Base-by-base conservation (phyloP, 164 flowering plant genomes). In the Liquidambar formosana region DNA sequence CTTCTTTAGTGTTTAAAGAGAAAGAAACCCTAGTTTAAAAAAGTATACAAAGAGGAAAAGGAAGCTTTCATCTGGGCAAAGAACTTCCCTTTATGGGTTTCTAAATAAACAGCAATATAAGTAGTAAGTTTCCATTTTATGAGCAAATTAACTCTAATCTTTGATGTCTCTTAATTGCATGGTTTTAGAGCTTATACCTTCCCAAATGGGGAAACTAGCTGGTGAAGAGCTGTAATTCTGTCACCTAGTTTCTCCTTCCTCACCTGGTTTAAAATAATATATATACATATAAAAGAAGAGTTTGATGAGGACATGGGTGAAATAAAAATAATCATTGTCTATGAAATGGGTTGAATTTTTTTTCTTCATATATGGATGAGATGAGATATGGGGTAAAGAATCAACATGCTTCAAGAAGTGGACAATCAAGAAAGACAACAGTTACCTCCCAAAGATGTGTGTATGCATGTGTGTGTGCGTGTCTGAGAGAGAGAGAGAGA, bases 181-280 rank as follows among this genome's bases (percentile, higher is more conserved):
- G 5, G 12, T 6, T n/a, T 44, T 57, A 57, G 15, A 12, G 13
- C 10, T 47, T 53, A 75, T 78, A 85, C 86, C 85, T 85, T 85
- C n/a, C 88, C 88, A 71, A 85, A 85, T 67, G 89, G 89, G 63
- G 89, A 85, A 65, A 85, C 89, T 14, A 85, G 81, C 73, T 85
- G 89, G 76, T 85, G 89, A 67, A 85, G 85, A n/a, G 89, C 80
- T 48, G 89, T 79, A 28, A 85, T 80, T 78, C 89, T 76, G 65
- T 83, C 89, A 46, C 89, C 89, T 49, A 85, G 72, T 69, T 83
- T 85, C 68, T 85, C 88, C 77, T 83, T 85, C 78, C 89, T 85
- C 68, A 83, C 86, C 86, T 83, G 76, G 25, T 45, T 52, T 41
- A 21, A 23, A 46, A 25, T n/a, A 10, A 22, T 64, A 51, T 4